phyloP scores from a whole-genome alignment of 768 basidiomycete species.

The Termitomyces sp. region DNA sequence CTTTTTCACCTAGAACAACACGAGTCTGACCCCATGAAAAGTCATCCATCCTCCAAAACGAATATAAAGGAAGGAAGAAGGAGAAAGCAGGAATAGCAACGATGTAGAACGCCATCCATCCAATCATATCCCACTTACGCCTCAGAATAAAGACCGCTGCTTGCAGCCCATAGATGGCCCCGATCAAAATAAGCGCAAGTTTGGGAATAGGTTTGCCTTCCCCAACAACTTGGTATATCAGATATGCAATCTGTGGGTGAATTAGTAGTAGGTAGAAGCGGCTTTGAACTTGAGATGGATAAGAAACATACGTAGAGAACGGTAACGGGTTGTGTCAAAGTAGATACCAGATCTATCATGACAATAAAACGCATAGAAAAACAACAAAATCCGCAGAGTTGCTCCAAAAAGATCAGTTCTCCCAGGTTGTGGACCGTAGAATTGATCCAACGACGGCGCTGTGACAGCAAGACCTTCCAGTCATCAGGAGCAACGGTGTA shows the following conservation, averaged over 20 bases:
- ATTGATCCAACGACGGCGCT: conserved; percentile 99
- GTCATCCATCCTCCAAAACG: conserved; percentile 98
- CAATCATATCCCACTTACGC: conserved; percentile 98
- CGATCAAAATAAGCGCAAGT: conserved; percentile 89
- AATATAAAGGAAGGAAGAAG: conserved; percentile 89
- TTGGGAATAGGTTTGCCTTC: conserved; percentile 67
- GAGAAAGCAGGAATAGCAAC: conserved; percentile 91
- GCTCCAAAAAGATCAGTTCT: conserved; percentile 87
- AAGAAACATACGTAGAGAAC: conserved; percentile 68
- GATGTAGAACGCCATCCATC: conserved; percentile 97
- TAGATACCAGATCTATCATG: conserved; percentile 92
- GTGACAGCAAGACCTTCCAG: conserved; percentile 90
- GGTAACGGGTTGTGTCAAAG: conserved; percentile 79
- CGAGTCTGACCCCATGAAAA: conserved; percentile 96
- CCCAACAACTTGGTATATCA: conserved; percentile 76
- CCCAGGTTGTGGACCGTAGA: conserved; percentile 97
- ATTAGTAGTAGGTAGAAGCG: conserved; percentile 12
- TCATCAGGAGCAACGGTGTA: conserved; percentile 95
- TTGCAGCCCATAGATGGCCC: conserved; percentile 91
- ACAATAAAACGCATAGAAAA: conserved; percentile 99
- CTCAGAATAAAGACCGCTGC: conserved; percentile 88
- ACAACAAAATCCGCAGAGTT: conserved; percentile 95
- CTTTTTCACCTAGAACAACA: conserved; percentile 89
- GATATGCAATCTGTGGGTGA: conserved; percentile 68
- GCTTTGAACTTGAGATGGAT: neutral